Conservation (phyloP, 2,329 filamentous ascomycete species). For the Phialophora verrucosa region DNA sequence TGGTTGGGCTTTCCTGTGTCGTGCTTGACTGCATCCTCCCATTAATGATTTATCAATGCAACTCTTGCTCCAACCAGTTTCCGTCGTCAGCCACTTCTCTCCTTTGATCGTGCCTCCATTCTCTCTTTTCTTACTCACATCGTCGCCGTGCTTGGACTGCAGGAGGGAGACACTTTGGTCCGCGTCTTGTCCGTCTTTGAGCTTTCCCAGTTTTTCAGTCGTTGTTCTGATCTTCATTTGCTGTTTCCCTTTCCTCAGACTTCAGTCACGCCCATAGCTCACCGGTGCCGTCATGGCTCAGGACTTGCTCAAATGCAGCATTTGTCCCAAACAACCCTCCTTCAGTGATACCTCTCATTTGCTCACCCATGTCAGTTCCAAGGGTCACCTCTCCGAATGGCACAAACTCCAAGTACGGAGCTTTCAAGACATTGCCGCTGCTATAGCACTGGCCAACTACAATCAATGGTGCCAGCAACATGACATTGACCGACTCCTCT, state of each 20-base stretch:
- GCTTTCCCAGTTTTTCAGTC: conserved; percentile 18
- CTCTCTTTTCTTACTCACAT: conserved; percentile 36
- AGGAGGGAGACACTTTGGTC: conserved; percentile 24
- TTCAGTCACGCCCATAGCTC: conserved; percentile 27
- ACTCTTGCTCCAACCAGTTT: conserved; percentile 11
- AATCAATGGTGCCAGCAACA: conserved; percentile 78
- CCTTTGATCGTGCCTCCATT: conserved; percentile 37
- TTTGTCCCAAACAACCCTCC: conserved; percentile 77
- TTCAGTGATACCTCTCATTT: conserved; percentile 93
- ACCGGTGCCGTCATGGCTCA: conserved; percentile 45
- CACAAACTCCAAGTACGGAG: conserved; percentile 80
- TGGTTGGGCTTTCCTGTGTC: conserved; percentile 17
- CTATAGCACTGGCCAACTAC: conserved; percentile 68
- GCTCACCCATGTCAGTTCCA: conserved; percentile 89
- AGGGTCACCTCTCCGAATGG: conserved; percentile 84
- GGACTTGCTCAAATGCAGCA: conserved; percentile 77
- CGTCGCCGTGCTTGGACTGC: conserved; percentile 33
- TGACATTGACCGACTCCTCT: conserved; percentile 73
- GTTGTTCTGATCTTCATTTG: conserved; percentile 10
- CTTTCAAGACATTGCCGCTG: conserved; percentile 69
- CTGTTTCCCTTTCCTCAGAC: conserved; percentile 38
- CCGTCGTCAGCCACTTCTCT: conserved; percentile 18
- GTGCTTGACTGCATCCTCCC: conserved; percentile 3
- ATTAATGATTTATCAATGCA: background rate
- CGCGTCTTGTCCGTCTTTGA: conserved; percentile 23